Conservation (phyloP, 768 basidiomycete genomes). For the Leccinum subgranulosum region DNA sequence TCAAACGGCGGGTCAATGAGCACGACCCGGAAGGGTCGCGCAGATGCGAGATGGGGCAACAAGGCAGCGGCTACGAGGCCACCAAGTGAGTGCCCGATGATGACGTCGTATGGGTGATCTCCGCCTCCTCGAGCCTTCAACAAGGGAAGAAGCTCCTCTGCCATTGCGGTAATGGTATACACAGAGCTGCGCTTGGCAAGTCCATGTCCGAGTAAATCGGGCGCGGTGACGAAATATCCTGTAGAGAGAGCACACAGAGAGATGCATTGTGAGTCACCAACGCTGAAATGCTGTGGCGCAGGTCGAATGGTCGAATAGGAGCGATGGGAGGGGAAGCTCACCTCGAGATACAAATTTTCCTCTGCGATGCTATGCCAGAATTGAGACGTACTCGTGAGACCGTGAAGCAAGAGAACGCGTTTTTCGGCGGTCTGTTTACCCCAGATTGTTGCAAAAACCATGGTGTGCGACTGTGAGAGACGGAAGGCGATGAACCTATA, state of each 20-base stretch:
- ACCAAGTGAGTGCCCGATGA: constrained; percentile 25
- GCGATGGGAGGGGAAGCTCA: background rate
- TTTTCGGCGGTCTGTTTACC: constrained; percentile 17
- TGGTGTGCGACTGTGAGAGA: background rate
- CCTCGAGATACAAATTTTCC: constrained; percentile 16
- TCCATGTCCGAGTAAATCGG: constrained; percentile 24
- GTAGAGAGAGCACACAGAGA: background rate
- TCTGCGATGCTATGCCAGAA: constrained; percentile 14
- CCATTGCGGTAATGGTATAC: constrained; percentile 16
- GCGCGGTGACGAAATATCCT: constrained; percentile 25
- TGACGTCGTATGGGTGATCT: constrained; percentile 6
- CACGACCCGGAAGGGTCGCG: constrained; percentile 9
- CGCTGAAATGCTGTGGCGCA: background rate
- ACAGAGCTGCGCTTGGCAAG: constrained; percentile 3
- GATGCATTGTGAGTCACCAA: accelerated
- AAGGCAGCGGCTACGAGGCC: constrained; percentile 13
- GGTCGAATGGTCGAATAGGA: background rate
- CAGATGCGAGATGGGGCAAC: constrained; percentile 12
- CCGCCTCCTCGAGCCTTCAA: background rate
- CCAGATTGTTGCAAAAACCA: constrained; percentile 14
- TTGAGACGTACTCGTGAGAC: constrained; percentile 9
- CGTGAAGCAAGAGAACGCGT: constrained; percentile 21
- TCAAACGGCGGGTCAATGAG: constrained; percentile 21
- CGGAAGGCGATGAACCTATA: background rate
- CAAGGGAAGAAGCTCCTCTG: constrained; percentile 11